phyloP scores from a whole-genome alignment of 495 filamentous ascomycete species.

The Xylaria telfairii region DNA sequence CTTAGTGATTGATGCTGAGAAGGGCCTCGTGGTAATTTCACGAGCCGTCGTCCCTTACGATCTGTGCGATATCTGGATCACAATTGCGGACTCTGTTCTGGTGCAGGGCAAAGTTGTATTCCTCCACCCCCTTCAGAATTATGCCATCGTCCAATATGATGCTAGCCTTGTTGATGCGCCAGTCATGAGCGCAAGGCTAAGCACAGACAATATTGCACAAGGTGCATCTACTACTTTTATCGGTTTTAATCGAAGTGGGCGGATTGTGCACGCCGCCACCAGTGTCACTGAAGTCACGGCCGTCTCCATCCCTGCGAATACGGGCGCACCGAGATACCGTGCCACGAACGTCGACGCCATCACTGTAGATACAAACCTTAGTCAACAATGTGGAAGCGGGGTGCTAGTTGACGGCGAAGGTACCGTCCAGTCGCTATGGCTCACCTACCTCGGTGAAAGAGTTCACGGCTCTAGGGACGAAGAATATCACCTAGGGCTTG shows the following conservation, averaged over 20 bases:
- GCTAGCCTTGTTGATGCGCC: slow-evolving; percentile 90
- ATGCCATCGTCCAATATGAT: slow-evolving; percentile 94
- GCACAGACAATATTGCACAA: slow-evolving; percentile 83
- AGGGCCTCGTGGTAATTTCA: slow-evolving; percentile 92
- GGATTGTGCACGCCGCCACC: slow-evolving; percentile 92
- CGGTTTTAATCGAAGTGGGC: slow-evolving; percentile 93
- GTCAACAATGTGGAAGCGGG: slow-evolving; percentile 91
- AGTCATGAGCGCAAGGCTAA: slow-evolving; percentile 85
- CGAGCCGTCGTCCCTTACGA: slow-evolving; percentile 94
- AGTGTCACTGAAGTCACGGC: slow-evolving; percentile 97
- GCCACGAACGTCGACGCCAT: slow-evolving; percentile 98
- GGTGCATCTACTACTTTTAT: slow-evolving; percentile 91
- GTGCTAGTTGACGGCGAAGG: slow-evolving; percentile 90
- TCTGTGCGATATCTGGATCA: slow-evolving; percentile 92
- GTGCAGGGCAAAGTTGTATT: slow-evolving; percentile 94
- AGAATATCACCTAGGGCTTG: slow-evolving; percentile 94
- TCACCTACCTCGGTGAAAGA: slow-evolving; percentile 94
- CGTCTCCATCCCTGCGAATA: slow-evolving; percentile 93
- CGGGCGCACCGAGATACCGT: slow-evolving; percentile 87
- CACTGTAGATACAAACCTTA: slow-evolving; percentile 91
- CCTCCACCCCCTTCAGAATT: slow-evolving; percentile 98
- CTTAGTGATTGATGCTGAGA: slow-evolving; percentile 92
- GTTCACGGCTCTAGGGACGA: slow-evolving; percentile 83
- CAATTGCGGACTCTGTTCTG: slow-evolving; percentile 93
- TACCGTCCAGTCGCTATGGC: slow-evolving; percentile 91